These are phyloP conservation scores for Carex kokanica DNA, from an alignment of 176 grass and related monocot species.

Conservation along the genomic window DNA sequence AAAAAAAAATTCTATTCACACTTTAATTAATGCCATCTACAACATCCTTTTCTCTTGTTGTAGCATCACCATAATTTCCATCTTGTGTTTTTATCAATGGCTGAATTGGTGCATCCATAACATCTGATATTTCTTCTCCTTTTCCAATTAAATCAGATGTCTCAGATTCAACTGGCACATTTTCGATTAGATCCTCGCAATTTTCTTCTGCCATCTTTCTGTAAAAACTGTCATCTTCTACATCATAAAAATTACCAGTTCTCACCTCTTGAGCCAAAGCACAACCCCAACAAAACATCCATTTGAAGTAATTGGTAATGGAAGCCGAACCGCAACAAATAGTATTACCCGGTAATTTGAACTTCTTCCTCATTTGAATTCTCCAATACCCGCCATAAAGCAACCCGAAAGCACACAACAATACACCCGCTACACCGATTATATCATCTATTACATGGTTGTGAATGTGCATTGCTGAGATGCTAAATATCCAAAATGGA, in stretches of 20 bases:
- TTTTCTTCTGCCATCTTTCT: background rate
- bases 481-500: conserved; percentile 61
- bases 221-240: conserved; percentile 53
- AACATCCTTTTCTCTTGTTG: background rate
- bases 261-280: conserved; percentile 77
- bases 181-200: conserved; percentile 3
- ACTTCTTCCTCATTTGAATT: conserved; percentile 57
- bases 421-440: conserved; percentile 39
- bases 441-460: conserved; percentile 37
- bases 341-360: conserved; percentile 33
- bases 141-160: background rate
- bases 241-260: conserved; percentile 50
- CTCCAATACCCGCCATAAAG: conserved; percentile 78
- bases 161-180: background rate
- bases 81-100: background rate
- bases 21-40: conserved; percentile 1
- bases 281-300: conserved; percentile 81
- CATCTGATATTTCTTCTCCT: background rate
- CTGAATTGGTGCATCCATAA: background rate
- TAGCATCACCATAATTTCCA: background rate
- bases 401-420: conserved; percentile 53
- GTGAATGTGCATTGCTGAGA: conserved; percentile 59
- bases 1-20: background rate
- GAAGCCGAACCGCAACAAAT: conserved; percentile 41
- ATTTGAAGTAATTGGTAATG: conserved; percentile 54